Conservation (phyloP, 148 eudicot genomes). For the Chenopodium berlandieri region DNA sequence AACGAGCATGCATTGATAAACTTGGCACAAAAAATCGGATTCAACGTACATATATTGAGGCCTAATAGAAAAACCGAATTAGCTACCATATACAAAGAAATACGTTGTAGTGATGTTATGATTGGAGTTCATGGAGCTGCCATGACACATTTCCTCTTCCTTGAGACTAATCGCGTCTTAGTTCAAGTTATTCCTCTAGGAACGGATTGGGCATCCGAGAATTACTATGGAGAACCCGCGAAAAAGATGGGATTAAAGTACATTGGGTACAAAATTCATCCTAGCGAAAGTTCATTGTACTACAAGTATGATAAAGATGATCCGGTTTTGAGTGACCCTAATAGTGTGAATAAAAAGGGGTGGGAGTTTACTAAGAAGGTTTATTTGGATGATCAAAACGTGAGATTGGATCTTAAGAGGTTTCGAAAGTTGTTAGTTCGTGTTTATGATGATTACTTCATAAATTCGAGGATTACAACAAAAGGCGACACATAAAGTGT, state of each 20-base stretch:
- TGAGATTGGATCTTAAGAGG: slow-evolving; percentile 60
- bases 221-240: slow-evolving; percentile 77
- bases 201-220: slow-evolving; percentile 82
- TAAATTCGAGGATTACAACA: too few species aligned
- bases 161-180: slow-evolving; percentile 51
- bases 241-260: slow-evolving; percentile 64
- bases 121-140: slow-evolving; percentile 96
- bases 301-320: slow-evolving; percentile 52
- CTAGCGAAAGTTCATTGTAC: slow-evolving; percentile 79
- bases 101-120: slow-evolving; percentile 71
- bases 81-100: slow-evolving; percentile 47
- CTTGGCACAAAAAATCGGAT: slow-evolving; percentile 67
- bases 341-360: slow-evolving; percentile 57
- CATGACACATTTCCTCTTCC: slow-evolving; percentile 79
- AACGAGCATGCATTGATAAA: slow-evolving; percentile 58
- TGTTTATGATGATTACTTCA: slow-evolving; percentile 31
- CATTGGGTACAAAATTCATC: slow-evolving; percentile 56
- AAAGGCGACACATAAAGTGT: too few species aligned
- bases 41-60: slow-evolving; percentile 44
- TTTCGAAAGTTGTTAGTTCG: slow-evolving; percentile 53
- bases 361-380: slow-evolving; percentile 84
- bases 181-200: slow-evolving; percentile 83
- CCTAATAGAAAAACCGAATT: slow-evolving; percentile 59
- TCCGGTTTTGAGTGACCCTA: slow-evolving; percentile 59
- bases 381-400: slow-evolving; percentile 67